Evolutionary conservation across 2,329 filamentous ascomycete genomes (phyloP), one percentile per base, ranked within the genome.

Genomic region (Polychaeton citri): DNA sequence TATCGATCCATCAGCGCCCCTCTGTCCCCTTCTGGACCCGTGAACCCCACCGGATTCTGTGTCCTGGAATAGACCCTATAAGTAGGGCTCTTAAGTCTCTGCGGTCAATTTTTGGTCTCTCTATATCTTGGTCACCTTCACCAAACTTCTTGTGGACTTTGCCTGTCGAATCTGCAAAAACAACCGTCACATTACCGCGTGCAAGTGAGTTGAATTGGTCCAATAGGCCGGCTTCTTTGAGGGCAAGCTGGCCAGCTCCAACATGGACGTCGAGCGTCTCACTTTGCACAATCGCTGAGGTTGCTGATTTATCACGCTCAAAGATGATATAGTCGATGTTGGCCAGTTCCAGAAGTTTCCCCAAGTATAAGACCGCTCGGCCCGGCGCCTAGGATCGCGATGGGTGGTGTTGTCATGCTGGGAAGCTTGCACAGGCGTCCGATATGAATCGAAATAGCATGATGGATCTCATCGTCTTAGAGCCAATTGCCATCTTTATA

Each of bases 71-170:
- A 2, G 54, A 51, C 6, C 48, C 42, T n/a, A 64, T 44, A 2
- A 65, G 48, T 16, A 63, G 38, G n/a, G 46, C 30, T 7, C 57
- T 47, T 35, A 65, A 37, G 24, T 56, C 50, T 9, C 39, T 36
- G 2, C 62, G 57, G 43, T 65, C 62, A 21, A 64, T 61, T 44
- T 65, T 62, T 1, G 62, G 62, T 12, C 53, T 42, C 30, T 57
- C 52, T 4, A n/a, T n/a, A n/a, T n/a, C n/a, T n/a, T n/a, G n/a
- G n/a, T n/a, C n/a, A n/a, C n/a, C n/a, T n/a, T n/a, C n/a, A n/a
- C n/a, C n/a, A n/a, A n/a, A n/a, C n/a, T n/a, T n/a, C n/a, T n/a
- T n/a, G n/a, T n/a, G n/a, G n/a, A n/a, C n/a, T n/a, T n/a, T n/a
- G n/a, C n/a, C n/a, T n/a, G n/a, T n/a, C n/a, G n/a, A n/a, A n/a